Conservation (phyloP, 768 basidiomycete species). For the Lentinula edodes region DNA sequence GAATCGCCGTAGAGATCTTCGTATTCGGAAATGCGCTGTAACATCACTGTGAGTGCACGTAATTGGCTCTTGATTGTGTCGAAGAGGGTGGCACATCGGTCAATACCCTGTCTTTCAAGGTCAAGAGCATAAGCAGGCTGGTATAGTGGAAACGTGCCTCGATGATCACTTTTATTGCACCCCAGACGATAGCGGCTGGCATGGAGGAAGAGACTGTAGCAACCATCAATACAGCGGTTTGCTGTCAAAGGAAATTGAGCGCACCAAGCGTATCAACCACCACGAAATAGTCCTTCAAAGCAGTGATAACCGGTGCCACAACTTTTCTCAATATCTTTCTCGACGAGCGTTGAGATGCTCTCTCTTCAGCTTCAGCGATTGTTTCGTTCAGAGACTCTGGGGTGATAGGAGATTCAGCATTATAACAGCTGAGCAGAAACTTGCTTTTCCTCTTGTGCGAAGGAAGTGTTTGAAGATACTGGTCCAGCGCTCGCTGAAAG, state of each 20-base stretch:
- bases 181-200: slow-evolving; percentile 13
- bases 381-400: not conserved
- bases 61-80: slow-evolving; percentile 17
- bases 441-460: not conserved
- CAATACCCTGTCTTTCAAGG: slow-evolving; percentile 7
- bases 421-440: too few species aligned
- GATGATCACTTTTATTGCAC: slow-evolving; percentile 9
- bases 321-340: slow-evolving; percentile 9
- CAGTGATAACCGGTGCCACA: slow-evolving; percentile 8
- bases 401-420: too few species aligned
- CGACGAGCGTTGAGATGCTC: slow-evolving; percentile 3
- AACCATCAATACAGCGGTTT: not conserved
- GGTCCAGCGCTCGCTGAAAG: slow-evolving; percentile 11
- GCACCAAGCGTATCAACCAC: too few species aligned
- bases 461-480: slow-evolving; percentile 2
- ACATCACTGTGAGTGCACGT: slow-evolving; percentile 5
- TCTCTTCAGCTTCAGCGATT: slow-evolving; percentile 5
- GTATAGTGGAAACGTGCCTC: not conserved
- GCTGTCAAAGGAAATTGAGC: too few species aligned
- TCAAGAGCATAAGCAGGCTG: not conserved
- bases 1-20: slow-evolving; percentile 14
- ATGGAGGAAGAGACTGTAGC: not conserved
- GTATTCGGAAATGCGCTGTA: slow-evolving; percentile 12
- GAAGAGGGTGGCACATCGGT: slow-evolving; percentile 13
- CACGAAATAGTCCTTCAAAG: slow-evolving; percentile 3